Conservation (phyloP, 805 yeast genomes). For the Yamadazyma akitaensis region DNA sequence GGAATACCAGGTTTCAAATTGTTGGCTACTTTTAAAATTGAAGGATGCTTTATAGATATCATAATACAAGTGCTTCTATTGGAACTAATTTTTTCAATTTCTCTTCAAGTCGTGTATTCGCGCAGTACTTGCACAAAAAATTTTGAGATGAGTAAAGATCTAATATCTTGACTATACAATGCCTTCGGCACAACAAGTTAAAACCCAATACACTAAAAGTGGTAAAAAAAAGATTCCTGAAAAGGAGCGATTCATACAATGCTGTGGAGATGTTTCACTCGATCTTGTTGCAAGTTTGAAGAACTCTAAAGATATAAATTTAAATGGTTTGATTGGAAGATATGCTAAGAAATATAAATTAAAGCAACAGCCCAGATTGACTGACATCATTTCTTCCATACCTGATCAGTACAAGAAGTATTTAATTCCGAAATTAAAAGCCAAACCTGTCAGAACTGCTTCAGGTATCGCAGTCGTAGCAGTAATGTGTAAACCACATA, state of each 20-base stretch:
- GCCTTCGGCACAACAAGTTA: constrained; percentile 28
- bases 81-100: constrained; percentile 2
- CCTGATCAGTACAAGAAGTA: constrained; percentile 95
- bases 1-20: background rate
- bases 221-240: constrained; percentile 76
- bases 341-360: constrained; percentile 87
- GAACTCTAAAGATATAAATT: constrained; percentile 72
- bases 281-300: constrained; percentile 79
- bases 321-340: constrained; percentile 84
- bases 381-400: constrained; percentile 91
- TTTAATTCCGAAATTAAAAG: constrained; percentile 86
- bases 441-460: constrained; percentile 98
- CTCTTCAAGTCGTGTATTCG: background rate
- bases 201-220: constrained; percentile 10
- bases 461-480: constrained; percentile 99
- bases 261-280: constrained; percentile 87
- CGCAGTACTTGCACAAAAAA: constrained; percentile 7
- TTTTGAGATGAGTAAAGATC: constrained; percentile 8
- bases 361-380: constrained; percentile 87
- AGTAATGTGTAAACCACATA: constrained; percentile 98
- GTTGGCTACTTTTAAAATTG: background rate
- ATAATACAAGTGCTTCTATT: background rate
- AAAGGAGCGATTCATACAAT: constrained; percentile 86
- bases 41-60: background rate
- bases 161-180: constrained; percentile 12